Conservation (phyloP, 495 filamentous ascomycete species). For the Xylaria castorea region DNA sequence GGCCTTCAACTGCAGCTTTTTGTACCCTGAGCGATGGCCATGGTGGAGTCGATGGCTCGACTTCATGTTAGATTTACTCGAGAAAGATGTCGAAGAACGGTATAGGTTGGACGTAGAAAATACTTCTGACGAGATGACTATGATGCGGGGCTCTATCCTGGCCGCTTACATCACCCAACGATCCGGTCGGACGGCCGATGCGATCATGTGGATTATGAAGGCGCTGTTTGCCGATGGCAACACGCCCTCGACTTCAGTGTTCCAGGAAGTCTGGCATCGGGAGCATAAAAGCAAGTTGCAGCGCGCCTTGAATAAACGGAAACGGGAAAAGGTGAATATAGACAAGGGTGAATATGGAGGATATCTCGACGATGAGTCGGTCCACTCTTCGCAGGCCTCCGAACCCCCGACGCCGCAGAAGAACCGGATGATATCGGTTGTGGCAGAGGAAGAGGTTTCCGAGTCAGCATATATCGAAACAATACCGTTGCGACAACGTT, state of each 20-base stretch:
- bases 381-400: slow-evolving; percentile 40
- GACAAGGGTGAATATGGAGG: slow-evolving; percentile 55
- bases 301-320: slow-evolving; percentile 56
- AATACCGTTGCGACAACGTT: slow-evolving; percentile 66
- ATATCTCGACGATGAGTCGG: slow-evolving; percentile 49
- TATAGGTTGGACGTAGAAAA: slow-evolving; percentile 40
- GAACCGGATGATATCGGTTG: slow-evolving; percentile 31
- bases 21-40: slow-evolving; percentile 74
- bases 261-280: slow-evolving; percentile 56
- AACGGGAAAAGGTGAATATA: slow-evolving; percentile 53
- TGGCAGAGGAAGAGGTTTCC: slow-evolving; percentile 29
- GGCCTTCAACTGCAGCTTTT: slow-evolving; percentile 88
- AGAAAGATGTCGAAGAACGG: slow-evolving; percentile 75
- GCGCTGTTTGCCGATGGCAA: slow-evolving; percentile 52
- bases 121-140: slow-evolving; percentile 35
- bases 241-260: slow-evolving; percentile 43
- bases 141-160: slow-evolving; percentile 46
- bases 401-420: slow-evolving; percentile 43
- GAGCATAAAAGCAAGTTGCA: slow-evolving; percentile 48
- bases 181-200: slow-evolving; percentile 47
- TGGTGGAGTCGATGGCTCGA: slow-evolving; percentile 84
- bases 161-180: slow-evolving; percentile 41
- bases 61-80: slow-evolving; percentile 77
- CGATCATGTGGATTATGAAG: slow-evolving; percentile 49
- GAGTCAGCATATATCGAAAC: slow-evolving; percentile 60